These are phyloP conservation scores for Trypanosoma boissoni DNA, from an alignment of 208 protist species.

Conservation along the genomic window DNA sequence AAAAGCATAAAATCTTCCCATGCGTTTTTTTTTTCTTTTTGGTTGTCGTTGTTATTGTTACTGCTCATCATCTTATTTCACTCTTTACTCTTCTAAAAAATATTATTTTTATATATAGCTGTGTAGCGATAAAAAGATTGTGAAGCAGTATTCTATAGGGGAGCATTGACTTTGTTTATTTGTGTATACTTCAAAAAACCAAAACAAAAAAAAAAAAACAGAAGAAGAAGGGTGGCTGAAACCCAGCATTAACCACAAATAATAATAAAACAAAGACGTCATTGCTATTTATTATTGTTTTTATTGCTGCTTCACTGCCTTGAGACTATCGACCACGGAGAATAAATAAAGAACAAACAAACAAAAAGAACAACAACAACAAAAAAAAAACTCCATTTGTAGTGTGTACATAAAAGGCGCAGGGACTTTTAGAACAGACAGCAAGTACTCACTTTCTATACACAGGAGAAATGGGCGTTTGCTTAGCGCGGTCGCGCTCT, in stretches of 20 bases:
- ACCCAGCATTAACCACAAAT: not conserved
- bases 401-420: too few species aligned
- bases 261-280: too few species aligned
- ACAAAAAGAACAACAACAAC: not conserved
- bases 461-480: too few species aligned
- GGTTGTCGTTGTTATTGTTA: not conserved
- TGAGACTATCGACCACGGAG: too few species aligned
- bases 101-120: not conserved
- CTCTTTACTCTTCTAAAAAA: not conserved
- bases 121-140: not conserved
- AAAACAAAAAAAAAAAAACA: not conserved
- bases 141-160: not conserved
- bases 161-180: not conserved
- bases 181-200: not conserved
- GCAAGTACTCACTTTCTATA: too few species aligned
- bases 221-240: not conserved
- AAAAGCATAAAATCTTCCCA: constrained; percentile 6
- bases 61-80: not conserved
- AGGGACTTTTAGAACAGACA: too few species aligned
- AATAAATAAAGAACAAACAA: not conserved
- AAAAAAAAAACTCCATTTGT: too few species aligned
- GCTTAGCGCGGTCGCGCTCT: too few species aligned
- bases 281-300: too few species aligned
- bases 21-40: constrained; percentile 19
- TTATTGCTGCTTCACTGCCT: too few species aligned